phyloP scores from a whole-genome alignment of 1,139 yeast genomes.

The Blastobotrys indianensis region DNA sequence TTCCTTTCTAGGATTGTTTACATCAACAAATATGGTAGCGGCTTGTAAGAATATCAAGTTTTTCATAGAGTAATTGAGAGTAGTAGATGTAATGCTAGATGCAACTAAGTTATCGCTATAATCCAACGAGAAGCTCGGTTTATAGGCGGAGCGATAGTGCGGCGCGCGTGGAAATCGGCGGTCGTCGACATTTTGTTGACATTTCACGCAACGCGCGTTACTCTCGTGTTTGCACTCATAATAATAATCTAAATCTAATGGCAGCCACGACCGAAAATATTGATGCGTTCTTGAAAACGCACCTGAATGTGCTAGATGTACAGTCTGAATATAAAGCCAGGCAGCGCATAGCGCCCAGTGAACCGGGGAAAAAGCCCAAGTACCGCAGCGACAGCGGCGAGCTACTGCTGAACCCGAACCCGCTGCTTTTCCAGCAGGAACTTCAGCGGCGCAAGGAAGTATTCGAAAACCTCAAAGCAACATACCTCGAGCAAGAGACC shows the following conservation, averaged over 20 bases:
- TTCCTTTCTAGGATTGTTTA: neutral
- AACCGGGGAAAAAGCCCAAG: slow-evolving; percentile 13
- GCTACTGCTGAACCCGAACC: slow-evolving; percentile 19
- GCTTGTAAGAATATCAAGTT: neutral
- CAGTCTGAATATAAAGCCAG: slow-evolving; percentile 16
- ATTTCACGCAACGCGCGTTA: no score
- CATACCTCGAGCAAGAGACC: slow-evolving; percentile 62
- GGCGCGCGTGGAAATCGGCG: no score
- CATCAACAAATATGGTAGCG: neutral
- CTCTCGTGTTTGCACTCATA: no score
- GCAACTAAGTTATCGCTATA: no score
- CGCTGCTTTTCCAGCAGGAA: slow-evolving; percentile 24
- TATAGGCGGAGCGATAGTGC: no score
- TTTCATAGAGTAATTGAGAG: neutral
- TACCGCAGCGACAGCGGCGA: slow-evolving; percentile 16
- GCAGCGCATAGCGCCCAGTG: slow-evolving; percentile 12
- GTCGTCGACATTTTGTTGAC: no score
- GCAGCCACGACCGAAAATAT: no score
- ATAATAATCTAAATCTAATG: no score
- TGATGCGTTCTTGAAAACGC: slow-evolving; percentile 4
- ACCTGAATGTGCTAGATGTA: slow-evolving; percentile 16
- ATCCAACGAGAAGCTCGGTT: no score
- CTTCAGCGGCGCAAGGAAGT: slow-evolving; percentile 34
- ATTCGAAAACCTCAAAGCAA: slow-evolving; percentile 50
- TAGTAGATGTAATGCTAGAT: no score